Conservation (phyloP, 2,329 filamentous ascomycete genomes). For the Plenodomus lindquistii region DNA sequence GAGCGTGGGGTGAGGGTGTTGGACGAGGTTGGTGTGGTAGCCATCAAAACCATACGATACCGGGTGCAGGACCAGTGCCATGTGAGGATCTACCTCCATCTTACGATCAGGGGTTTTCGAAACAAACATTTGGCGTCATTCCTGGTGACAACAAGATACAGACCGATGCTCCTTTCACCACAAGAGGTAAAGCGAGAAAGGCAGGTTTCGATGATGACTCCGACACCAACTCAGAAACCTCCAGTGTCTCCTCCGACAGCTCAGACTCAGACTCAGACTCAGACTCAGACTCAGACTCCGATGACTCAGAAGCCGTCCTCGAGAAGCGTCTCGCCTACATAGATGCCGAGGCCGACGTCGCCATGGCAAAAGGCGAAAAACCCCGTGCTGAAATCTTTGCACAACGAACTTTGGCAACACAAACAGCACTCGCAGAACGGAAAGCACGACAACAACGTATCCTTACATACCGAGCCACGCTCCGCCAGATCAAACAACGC, state of each 20-base stretch:
- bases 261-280: conserved; percentile 23
- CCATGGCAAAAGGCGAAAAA: conserved; percentile 31
- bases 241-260: conserved; percentile 27
- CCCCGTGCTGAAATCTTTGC: conserved; percentile 17
- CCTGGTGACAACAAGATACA: conserved; percentile 8
- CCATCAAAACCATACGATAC: neutral
- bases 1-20: conserved; percentile 15
- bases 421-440: conserved; percentile 24
- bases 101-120: conserved; percentile 5
- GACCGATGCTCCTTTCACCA: neutral
- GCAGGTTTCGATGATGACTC: conserved; percentile 14
- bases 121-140: conserved; percentile 25
- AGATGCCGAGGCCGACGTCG: conserved; percentile 12
- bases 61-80: neutral
- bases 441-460: conserved; percentile 21
- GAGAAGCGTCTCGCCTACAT: neutral
- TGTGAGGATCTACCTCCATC: conserved; percentile 20
- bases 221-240: conserved; percentile 24
- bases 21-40: neutral
- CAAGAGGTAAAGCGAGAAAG: conserved; percentile 2
- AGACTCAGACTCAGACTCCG: conserved; percentile 15
- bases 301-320: conserved; percentile 3
- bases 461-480: conserved; percentile 18
- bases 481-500: conserved; percentile 9
- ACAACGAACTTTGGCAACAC: conserved; percentile 31